Evolutionary conservation across 805 yeast genomes (phyloP), one percentile per base, ranked within the genome.

Genomic region (Nakazawaea ishiwadae): DNA sequence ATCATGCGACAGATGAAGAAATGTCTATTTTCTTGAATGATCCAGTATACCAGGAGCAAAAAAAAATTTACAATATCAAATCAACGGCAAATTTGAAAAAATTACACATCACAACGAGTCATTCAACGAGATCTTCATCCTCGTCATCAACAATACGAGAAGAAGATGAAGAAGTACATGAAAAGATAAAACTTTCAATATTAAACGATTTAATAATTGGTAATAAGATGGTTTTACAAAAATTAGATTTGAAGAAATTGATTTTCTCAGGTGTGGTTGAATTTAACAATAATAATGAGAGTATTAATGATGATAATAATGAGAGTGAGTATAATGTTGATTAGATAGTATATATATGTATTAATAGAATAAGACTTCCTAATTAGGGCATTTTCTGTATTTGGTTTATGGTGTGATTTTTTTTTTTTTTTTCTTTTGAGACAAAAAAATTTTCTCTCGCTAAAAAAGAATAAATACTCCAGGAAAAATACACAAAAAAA

Each of bases 1-100:
- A 42, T 20, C 45, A 42, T 32, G 45, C 45, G 9, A 42, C 45
- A 11, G 37, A 42, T 12, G 45, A 42, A 29, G 45, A 42, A 30
- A 37, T 42, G 45, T 32, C 38, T 1, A 26, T 42, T 8, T 42
- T 42, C 27, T 21, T 42, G 24, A 31, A 42, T 9, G 29, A 37
- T 23, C 12, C 30, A n/a, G n/a, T 19, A 15, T 24, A 20, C 3
- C 14, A 27, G 11, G 10, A 15, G 26, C 15, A 28, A 2, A 37
- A 32, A 28, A 27, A 29, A n/a, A 19, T 42, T 28, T 37, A 32
- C 21, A 42, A 42, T 30, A 42, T 42, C 21, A 36, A 34, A 28
- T 42, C 45, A 9, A 42, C 45, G 14, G 37, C 36, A 15, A 42
- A 42, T 31, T 37, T 42, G 39, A 42, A 42, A 15, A 33, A 42